A percentile compares a stretch with the other conserved stretches of the same genome.
phyloP scores from a whole-genome alignment of 495 filamentous ascomycete genomes.

The Talaromyces trachyspermus region DNA sequence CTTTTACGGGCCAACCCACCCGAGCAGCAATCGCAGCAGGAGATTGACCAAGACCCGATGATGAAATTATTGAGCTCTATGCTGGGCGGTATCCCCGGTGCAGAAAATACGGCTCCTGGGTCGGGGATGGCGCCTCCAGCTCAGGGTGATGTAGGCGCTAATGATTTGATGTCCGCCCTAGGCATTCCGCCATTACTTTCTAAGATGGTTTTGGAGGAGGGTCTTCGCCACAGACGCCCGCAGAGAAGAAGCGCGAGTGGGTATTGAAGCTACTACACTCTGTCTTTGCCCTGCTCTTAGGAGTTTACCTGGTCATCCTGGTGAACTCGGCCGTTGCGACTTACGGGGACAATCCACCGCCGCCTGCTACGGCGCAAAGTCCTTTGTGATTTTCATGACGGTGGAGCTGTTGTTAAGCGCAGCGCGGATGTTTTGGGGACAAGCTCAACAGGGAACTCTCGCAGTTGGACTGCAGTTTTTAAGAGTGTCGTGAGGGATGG shows the following conservation, averaged over 20 bases:
- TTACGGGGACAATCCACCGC: conserved; percentile 45
- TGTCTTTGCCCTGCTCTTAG: conserved; percentile 61
- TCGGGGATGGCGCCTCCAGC: conserved; percentile 26
- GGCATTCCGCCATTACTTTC: conserved; percentile 41
- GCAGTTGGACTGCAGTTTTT: conserved; percentile 49
- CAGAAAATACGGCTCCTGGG: conserved; percentile 25
- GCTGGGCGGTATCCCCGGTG: conserved; percentile 38
- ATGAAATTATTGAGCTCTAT: conserved; percentile 55
- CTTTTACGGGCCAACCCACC: conserved; percentile 32
- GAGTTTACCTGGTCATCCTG: conserved; percentile 54
- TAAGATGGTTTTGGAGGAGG: conserved; percentile 25
- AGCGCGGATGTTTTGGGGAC: conserved; percentile 57
- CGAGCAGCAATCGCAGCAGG: conserved; percentile 25
- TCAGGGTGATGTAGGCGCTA: conserved; percentile 25
- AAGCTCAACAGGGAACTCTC: conserved; percentile 29
- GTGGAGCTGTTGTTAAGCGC: conserved; percentile 68
- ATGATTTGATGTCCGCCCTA: conserved; percentile 26
- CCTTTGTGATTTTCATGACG: conserved; percentile 77
- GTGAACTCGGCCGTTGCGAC: conserved; percentile 29
- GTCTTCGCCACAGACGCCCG: conserved; percentile 24
- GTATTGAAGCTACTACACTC: conserved; percentile 74
- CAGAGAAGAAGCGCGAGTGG: conserved; percentile 40
- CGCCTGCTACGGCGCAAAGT: conserved; percentile 55
- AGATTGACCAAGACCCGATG: conserved; percentile 49
- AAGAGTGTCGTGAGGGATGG: conserved; percentile 57